Evolutionary conservation across 306 rosid species (phyloP).

Genomic region (Betula pendula): DNA sequence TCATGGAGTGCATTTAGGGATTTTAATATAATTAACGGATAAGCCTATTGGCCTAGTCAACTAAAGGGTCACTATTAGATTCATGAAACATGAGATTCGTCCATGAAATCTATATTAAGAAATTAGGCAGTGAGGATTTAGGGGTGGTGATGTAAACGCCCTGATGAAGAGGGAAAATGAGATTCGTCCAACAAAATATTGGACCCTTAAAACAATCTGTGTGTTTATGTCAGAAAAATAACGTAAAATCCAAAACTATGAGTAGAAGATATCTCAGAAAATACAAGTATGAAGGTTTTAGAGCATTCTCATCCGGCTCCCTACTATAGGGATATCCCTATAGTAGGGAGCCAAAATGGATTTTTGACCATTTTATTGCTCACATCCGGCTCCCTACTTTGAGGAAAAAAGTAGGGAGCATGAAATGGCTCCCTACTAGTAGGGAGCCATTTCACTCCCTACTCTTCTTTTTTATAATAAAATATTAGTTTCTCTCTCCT

Average conservation of each 20-base stretch:
- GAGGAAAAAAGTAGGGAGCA: no score
- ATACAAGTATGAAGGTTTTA: neutral
- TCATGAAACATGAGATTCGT: conserved; percentile 26
- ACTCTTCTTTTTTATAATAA: no score
- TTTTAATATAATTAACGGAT: conserved; percentile 27
- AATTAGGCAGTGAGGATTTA: no score
- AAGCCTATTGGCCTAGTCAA: conserved; percentile 27
- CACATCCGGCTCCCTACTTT: no score
- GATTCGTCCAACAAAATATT: neutral
- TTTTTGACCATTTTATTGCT: no score
- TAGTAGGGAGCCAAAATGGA: no score
- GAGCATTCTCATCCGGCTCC: no score
- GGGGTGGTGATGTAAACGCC: neutral
- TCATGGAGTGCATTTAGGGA: conserved; percentile 5
- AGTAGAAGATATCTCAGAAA: neutral
- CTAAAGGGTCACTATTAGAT: conserved; percentile 28
- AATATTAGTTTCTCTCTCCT: no score
- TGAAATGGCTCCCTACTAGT: no score
- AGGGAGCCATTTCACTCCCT: no score
- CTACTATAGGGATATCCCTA: no score
- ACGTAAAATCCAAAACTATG: neutral
- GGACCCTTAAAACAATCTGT: neutral
- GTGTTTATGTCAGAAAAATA: neutral
- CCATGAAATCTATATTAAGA: neutral
- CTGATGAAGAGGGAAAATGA: neutral